Base-by-base conservation (phyloP, 1,284 basidiomycete genomes). In the Cystobasidiaceae sp. region DNA sequence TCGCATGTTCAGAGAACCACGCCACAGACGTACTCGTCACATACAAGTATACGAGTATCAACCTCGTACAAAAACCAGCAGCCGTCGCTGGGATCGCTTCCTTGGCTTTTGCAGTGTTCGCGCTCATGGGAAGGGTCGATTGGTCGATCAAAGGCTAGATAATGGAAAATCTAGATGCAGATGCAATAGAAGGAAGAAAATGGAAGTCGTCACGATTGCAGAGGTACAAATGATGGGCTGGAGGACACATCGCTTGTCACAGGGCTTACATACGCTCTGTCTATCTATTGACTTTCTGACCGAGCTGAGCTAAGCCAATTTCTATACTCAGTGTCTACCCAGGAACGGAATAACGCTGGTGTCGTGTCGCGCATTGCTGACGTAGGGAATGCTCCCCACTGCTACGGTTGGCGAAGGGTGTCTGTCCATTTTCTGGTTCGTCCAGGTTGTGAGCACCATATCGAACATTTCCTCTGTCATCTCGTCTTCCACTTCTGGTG, bases 31-130 rank as follows among this genome's bases (percentile, higher is more conserved):
- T 82, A 56, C 84, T 92, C 33, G 73, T 75, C 65, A 85, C 86
- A 41, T 97, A 97, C 82, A 85, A 82, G 70, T 86, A 93, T 46
- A 84, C 89, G 4, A 75, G 86, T 63, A 80, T 81, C 30, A 86
- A 88, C 23, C 86, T 90, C 74, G 76, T 94, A 62, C 87, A 86
- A 76, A 97, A 97, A 78, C 89, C 90, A 0, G 62, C 90, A 32
- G 84, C 84, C 7, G 87, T 90, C 37, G 83, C 86, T 3, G 72
- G 54, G 0, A 66, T 68, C 13, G 50, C 79, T 21, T 69, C 74
- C 4, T 64, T 71, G 6, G 65, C 75, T 19, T 70, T 79, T 49
- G 73, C 77, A 54, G 32, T 76, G 25, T 66, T 78, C 23, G 74
- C 74, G 25, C 70, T 77, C 30, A 71, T 75, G 19, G 73, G 78